These are phyloP conservation scores for Warburgia ugandensis DNA, from an alignment of 164 flowering plant genomes.

Conservation along the genomic window DNA sequence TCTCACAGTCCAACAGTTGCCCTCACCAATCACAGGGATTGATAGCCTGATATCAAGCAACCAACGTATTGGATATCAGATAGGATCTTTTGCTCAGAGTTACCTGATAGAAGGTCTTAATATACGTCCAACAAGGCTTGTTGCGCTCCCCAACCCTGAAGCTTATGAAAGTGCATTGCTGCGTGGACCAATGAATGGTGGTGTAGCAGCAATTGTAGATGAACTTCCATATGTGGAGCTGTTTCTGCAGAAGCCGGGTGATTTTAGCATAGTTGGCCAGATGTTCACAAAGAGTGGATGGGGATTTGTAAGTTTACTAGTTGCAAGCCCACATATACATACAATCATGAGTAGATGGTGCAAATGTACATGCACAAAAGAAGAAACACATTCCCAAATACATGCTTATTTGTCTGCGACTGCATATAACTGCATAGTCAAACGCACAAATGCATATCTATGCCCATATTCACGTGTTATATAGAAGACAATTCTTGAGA, in stretches of 20 bases:
- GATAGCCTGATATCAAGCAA: slow-evolving; percentile 54
- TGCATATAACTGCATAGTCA: too few species aligned
- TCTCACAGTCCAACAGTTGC: slow-evolving; percentile 68
- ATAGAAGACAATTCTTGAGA: too few species aligned
- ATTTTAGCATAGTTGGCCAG: slow-evolving; percentile 55
- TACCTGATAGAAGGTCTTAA: slow-evolving; percentile 45
- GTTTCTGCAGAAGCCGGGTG: slow-evolving; percentile 40
- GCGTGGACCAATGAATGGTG: slow-evolving; percentile 49
- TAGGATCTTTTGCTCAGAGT: slow-evolving; percentile 57
- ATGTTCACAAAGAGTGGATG: slow-evolving; percentile 68
- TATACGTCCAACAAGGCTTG: slow-evolving; percentile 44
- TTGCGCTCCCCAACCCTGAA: slow-evolving; percentile 37
- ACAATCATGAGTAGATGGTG: too few species aligned
- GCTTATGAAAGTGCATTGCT: slow-evolving; percentile 50
- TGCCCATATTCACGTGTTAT: too few species aligned
- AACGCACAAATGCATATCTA: too few species aligned
- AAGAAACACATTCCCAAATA: too few species aligned
- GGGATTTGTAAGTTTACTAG: slow-evolving; percentile 98
- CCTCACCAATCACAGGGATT: slow-evolving; percentile 64
- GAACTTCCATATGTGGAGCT: slow-evolving; percentile 74
- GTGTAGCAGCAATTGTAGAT: slow-evolving; percentile 74
- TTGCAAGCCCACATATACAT: too few species aligned
- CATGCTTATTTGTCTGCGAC: too few species aligned
- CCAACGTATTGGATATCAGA: slow-evolving; percentile 65
- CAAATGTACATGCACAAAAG: too few species aligned